Evolutionary conservation across 148 eudicot species (phyloP).

Genomic region (Suaeda aralocaspica): DNA sequence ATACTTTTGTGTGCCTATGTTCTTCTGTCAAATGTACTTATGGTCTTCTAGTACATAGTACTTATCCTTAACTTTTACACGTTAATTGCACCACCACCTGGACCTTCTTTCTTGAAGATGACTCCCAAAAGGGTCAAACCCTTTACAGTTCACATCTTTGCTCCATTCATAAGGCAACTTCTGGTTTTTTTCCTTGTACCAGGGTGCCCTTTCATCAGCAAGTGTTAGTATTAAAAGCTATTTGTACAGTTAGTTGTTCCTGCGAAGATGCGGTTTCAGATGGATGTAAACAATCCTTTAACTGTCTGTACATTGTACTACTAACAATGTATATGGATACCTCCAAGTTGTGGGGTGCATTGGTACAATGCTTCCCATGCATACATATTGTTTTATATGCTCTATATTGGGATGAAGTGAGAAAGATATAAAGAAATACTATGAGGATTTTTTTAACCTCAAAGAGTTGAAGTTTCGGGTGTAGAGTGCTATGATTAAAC

Average conservation of each 20-base stretch:
- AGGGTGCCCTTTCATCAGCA: background rate
- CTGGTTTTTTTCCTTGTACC: background rate
- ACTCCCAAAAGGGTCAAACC: background rate
- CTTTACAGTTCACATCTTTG: slow-evolving; percentile 5
- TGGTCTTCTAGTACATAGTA: slow-evolving; percentile 19
- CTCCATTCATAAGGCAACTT: background rate
- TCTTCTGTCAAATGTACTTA: slow-evolving; percentile 20
- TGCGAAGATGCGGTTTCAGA: slow-evolving; percentile 1
- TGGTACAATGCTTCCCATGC: background rate
- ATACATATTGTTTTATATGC: background rate
- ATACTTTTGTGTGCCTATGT: slow-evolving; percentile 19
- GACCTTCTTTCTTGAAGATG: background rate
- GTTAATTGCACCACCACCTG: background rate
- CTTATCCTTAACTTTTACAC: slow-evolving; percentile 5
- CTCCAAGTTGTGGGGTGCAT: background rate
- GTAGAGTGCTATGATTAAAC: too few relatives aligned
- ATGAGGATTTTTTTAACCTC: too few relatives aligned
- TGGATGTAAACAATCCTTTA: background rate
- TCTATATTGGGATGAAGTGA: background rate
- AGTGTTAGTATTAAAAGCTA: background rate
- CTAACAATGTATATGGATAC: background rate
- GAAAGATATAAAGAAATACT: background rate
- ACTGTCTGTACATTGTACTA: background rate
- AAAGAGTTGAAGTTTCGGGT: too few relatives aligned
- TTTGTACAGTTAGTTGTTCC: background rate